Evolutionary conservation across 1,139 yeast species (phyloP).

Genomic region (Pichia sp.): DNA sequence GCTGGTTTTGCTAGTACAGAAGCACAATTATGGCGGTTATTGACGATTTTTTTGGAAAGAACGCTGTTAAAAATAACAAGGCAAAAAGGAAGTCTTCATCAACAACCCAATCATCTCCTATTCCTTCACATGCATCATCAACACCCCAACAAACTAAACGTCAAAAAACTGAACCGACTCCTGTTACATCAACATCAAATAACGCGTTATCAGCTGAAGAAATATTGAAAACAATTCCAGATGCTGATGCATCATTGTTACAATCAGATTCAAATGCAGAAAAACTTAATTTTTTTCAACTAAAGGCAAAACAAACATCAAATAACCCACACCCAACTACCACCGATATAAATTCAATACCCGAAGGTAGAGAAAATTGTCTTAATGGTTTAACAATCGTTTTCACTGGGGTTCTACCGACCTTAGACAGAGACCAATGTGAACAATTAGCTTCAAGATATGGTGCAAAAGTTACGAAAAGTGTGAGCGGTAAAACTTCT

Average conservation of each 20-base stretch:
- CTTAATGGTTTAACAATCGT: conserved; percentile 83
- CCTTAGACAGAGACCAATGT: conserved; percentile 67
- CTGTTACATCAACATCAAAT: background rate
- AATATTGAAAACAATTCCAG: conserved; percentile 55
- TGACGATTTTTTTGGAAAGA: conserved; percentile 17
- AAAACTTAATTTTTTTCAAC: conserved; percentile 49
- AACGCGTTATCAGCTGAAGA: conserved; percentile 40
- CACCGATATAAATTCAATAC: conserved; percentile 34
- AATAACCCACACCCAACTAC: background rate
- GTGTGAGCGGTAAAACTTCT: conserved; percentile 80
- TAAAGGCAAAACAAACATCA: conserved; percentile 33
- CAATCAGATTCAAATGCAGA: conserved; percentile 35
- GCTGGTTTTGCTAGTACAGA: background rate
- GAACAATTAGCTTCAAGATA: conserved; percentile 73
- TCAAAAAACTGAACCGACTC: background rate
- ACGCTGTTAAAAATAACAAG: conserved; percentile 7
- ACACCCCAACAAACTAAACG: background rate
- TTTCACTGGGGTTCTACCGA: conserved; percentile 85
- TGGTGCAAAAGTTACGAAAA: conserved; percentile 90
- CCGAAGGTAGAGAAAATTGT: conserved; percentile 78
- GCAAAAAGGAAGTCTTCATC: conserved; percentile 5
- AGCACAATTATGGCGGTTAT: conserved; percentile 11
- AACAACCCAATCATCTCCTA: background rate
- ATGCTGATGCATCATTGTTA: conserved; percentile 55
- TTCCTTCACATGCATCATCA: background rate